Base-by-base conservation (phyloP, 805 yeast species). In the Cyberlindnera samutprakarnensis region DNA sequence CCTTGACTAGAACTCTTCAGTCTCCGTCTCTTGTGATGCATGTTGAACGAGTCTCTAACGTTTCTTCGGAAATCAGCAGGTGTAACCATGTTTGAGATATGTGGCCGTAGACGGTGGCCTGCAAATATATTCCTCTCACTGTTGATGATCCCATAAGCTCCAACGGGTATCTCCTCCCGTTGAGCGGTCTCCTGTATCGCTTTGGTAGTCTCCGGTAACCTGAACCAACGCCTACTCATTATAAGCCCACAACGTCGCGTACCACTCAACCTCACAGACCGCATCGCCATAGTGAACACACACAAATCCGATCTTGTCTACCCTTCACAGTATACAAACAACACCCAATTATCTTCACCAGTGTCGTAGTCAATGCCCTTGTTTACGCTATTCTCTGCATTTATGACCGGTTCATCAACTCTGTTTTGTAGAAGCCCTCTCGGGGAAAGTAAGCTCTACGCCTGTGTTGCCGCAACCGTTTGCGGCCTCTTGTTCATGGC, bases 1-100 rank as follows among this genome's bases (percentile, higher is more conserved):
- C 37, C 29, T 18, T 28, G 34, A 28, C 36, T 40, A 5, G 20
- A 13, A 28, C 29, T 22, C 27, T 35, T 28, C 26, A 30, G 21
- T 10, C 38, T 27, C 25, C 39, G 32, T 13, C 16, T 27, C 2
- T 18, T 18, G n/a, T 19, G 27, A 19, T 19, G 21, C 10, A 16
- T 4, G 4, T 30, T 20, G 24, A 34, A 27, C 3, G 18, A 25
- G 18, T 36, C 38, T 16, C 28, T 25, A 19, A 42, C 36, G 17
- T 39, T 37, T 8, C 41, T 21, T 17, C 39, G 32, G 29, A 35
- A 42, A 16, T 39, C 37, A 2, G 29, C 14, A 16, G 39, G 23
- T 5, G 41, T 37, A 4, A 23, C 28, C 31, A 42, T 23, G 22
- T 42, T 32, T 6, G 42, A 33, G 7, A 36, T 31, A 23, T 7